These are phyloP conservation scores for Erythrobasidium hasegawianum DNA, from an alignment of 1,284 basidiomycete genomes.

Conservation along the genomic window DNA sequence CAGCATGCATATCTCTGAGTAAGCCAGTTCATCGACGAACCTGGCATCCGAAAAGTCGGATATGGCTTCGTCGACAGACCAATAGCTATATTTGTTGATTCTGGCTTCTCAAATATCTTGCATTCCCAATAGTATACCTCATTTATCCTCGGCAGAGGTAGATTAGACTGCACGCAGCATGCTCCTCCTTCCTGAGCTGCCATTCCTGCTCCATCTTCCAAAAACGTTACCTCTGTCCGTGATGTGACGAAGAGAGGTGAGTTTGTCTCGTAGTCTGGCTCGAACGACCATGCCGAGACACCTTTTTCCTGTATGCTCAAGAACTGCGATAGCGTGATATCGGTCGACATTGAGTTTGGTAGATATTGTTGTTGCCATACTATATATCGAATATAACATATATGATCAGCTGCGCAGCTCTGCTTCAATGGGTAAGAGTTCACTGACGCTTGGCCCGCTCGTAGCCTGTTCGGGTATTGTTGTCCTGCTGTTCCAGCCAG, in stretches of 20 bases:
- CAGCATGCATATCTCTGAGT: no score
- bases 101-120: constrained; percentile 92
- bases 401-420: not conserved
- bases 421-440: not conserved
- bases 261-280: constrained; percentile 91
- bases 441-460: constrained; percentile 77
- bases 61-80: constrained; percentile 93
- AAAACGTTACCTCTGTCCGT: constrained; percentile 90
- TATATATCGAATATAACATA: constrained; percentile 48
- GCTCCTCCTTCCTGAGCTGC: constrained; percentile 57
- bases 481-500: constrained; percentile 82
- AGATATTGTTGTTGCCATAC: constrained; percentile 87
- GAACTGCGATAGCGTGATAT: constrained; percentile 94
- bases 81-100: constrained; percentile 74
- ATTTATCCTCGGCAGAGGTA: constrained; percentile 89
- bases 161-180: constrained; percentile 87
- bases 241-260: constrained; percentile 79
- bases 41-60: constrained; percentile 81
- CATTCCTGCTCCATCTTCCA: constrained; percentile 85
- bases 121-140: constrained; percentile 98
- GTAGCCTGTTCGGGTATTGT: constrained; percentile 68
- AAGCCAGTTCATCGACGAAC: no score
- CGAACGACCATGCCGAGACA: constrained; percentile 94
- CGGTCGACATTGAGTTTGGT: constrained; percentile 85
- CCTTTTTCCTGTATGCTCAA: constrained; percentile 97